phyloP scores from a whole-genome alignment of 805 yeast species.

The Monosporozyma yasuniensis region DNA sequence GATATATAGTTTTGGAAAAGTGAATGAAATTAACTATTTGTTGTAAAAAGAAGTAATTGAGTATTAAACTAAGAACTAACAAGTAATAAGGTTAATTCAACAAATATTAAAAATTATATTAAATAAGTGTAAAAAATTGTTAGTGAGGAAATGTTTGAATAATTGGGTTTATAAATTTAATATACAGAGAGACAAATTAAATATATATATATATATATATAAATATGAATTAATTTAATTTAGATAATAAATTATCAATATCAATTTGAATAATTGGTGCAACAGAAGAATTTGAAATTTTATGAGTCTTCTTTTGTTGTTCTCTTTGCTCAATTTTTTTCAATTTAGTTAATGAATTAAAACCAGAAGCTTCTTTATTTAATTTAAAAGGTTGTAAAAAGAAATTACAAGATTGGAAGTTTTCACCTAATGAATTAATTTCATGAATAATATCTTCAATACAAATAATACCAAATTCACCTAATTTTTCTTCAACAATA shows the following conservation, averaged over 20 bases:
- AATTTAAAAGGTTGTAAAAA: slow-evolving; percentile 66
- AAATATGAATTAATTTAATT: slow-evolving; percentile 31
- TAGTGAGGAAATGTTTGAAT: no score
- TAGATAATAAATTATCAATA: slow-evolving; percentile 58
- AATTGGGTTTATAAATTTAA: not conserved
- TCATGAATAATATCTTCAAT: slow-evolving; percentile 75
- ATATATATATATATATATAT: not conserved
- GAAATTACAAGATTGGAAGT: slow-evolving; percentile 49
- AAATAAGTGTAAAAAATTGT: no score
- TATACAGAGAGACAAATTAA: not conserved
- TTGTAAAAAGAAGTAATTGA: not conserved
- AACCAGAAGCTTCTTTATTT: slow-evolving; percentile 62
- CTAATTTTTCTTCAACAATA: slow-evolving; percentile 61
- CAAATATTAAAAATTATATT: no score
- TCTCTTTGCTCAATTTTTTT: slow-evolving; percentile 51
- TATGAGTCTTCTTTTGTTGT: slow-evolving; percentile 36
- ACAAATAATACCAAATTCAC: slow-evolving; percentile 65
- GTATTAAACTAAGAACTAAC: not conserved
- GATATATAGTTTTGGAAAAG: not conserved
- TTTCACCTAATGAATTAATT: slow-evolving; percentile 51
- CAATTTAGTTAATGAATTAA: slow-evolving; percentile 63
- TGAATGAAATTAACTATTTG: not conserved
- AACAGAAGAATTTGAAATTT: slow-evolving; percentile 50
- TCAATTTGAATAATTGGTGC: slow-evolving; percentile 64
- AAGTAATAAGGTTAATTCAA: not conserved